Evolutionary conservation across 2,329 filamentous ascomycete genomes (phyloP).

Genomic region (Paramyrothecium sp.): DNA sequence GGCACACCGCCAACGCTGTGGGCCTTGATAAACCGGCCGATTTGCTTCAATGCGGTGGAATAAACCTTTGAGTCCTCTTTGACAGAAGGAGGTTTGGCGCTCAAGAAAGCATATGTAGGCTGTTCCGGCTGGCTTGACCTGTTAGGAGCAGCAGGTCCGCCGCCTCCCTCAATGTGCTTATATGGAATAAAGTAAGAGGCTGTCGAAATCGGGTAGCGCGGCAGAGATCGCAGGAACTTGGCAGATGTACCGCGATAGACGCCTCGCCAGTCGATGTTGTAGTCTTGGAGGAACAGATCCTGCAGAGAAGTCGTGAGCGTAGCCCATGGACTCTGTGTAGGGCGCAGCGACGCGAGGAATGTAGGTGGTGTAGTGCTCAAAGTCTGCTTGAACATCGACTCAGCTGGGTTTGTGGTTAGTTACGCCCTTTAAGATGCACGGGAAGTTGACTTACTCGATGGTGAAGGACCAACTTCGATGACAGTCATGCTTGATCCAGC

Average conservation of each 20-base stretch:
- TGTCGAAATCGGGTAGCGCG: background rate
- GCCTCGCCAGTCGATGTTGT: background rate
- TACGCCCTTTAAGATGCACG: background rate
- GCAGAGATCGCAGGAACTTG: background rate
- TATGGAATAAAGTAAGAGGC: background rate
- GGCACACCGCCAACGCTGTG: conserved; percentile 16
- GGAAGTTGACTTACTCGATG: conserved; percentile 10
- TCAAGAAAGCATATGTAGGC: background rate
- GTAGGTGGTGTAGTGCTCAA: background rate
- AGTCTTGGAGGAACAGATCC: background rate
- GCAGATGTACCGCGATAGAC: background rate
- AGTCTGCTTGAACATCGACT: conserved; percentile 1
- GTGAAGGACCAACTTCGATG: conserved; percentile 17
- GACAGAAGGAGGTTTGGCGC: background rate
- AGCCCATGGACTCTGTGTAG: background rate
- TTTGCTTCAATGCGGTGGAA: conserved; percentile 4
- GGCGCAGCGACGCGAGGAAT: conserved; percentile 1
- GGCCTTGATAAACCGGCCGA: conserved; percentile 14
- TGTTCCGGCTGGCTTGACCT: background rate
- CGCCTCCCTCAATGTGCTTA: background rate
- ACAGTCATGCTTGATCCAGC: conserved; percentile 5
- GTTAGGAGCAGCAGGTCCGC: no score
- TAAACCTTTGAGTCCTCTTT: conserved; percentile 8
- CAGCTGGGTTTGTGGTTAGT: background rate
- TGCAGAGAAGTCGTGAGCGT: background rate